These are phyloP conservation scores for Sequoiadendron giganteum DNA, from an alignment of 75 land plant species.

Conservation along the genomic window DNA sequence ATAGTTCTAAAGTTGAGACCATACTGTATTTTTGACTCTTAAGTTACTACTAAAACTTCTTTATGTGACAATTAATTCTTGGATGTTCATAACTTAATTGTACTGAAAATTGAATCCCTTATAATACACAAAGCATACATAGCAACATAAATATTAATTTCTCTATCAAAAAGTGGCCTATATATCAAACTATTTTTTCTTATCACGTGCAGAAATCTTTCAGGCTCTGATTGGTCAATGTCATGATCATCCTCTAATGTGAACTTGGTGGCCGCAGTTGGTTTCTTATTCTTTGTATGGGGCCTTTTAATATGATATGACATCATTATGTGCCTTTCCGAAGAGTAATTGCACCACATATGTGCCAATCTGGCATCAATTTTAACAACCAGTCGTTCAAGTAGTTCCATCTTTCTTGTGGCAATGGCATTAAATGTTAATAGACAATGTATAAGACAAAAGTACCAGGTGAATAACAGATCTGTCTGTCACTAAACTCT, in stretches of 20 bases:
- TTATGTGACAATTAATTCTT: neutral
- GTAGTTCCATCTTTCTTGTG: neutral
- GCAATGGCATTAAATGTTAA: neutral
- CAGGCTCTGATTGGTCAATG: neutral
- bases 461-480: neutral
- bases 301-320: neutral
- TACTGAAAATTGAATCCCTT: neutral
- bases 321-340: neutral
- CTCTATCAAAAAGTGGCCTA: neutral
- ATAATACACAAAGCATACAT: neutral
- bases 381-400: neutral
- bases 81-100: neutral
- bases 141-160: neutral
- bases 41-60: neutral
- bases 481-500: neutral
- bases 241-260: neutral
- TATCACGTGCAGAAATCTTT: neutral
- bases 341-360: neutral
- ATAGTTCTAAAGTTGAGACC: neutral
- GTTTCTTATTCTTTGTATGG: neutral
- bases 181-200: neutral
- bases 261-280: neutral
- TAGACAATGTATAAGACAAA: neutral
- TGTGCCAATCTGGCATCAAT: neutral
- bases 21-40: neutral